Conservation (phyloP, 768 basidiomycete species). For the Panus rudis region DNA sequence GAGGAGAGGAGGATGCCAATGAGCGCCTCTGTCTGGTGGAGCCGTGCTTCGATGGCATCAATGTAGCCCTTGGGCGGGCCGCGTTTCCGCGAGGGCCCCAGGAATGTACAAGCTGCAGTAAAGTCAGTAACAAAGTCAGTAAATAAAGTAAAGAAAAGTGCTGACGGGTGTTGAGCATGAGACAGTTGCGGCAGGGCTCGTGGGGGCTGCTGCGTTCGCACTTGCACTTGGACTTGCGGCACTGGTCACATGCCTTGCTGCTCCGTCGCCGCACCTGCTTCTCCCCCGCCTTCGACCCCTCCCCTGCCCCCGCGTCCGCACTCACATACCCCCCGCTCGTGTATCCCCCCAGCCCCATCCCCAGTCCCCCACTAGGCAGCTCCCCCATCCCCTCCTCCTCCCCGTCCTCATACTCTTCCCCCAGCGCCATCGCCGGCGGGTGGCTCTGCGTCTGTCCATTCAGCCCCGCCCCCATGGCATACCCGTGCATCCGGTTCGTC, state of each 20-base stretch:
- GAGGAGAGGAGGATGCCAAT: conserved; percentile 71
- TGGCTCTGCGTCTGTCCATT: conserved; percentile 12
- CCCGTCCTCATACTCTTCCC: conserved; percentile 51
- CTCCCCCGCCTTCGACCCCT: conserved; percentile 26
- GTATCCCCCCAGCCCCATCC: conserved; percentile 12
- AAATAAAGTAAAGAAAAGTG: neutral
- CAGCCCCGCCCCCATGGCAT: conserved; percentile 9
- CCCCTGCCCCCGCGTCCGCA: conserved; percentile 7
- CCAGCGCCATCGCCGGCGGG: conserved; percentile 14
- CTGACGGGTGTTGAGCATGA: conserved; percentile 55
- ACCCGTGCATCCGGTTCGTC: conserved; percentile 13
- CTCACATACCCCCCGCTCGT: conserved; percentile 14
- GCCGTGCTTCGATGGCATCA: conserved; percentile 84
- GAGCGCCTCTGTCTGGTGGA: conserved; percentile 88
- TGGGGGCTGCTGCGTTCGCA: conserved; percentile 61
- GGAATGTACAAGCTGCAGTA: conserved; percentile 61
- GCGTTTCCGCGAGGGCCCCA: conserved; percentile 74
- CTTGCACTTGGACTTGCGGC: conserved; percentile 70
- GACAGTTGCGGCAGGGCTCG: conserved; percentile 71
- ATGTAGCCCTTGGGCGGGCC: conserved; percentile 94
- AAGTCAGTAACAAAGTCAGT: neutral
- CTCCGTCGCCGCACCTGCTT: conserved; percentile 63
- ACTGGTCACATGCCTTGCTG: conserved; percentile 87
- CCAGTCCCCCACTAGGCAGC: conserved; percentile 26
- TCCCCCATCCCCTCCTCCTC: conserved; percentile 50